Evolutionary conservation across 345 rosid species (phyloP), one percentile per base, ranked within the genome.

Genomic region (Conringia planisiliqua): DNA sequence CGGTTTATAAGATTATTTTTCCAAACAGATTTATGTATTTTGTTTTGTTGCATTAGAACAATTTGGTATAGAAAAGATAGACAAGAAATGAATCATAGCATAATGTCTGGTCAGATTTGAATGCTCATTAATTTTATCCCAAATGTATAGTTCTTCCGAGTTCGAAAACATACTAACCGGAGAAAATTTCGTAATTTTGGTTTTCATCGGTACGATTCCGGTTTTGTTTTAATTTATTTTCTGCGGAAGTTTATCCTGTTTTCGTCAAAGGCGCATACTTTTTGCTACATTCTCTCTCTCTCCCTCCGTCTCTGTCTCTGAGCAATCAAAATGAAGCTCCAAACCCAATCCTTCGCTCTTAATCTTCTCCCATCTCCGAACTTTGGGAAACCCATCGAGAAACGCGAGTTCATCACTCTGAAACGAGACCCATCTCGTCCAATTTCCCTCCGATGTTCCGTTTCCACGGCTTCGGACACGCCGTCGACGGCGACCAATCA

Each of bases 281-380:
- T 44, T 29, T 56, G 3, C 40, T 33, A 27, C 22, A 36, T 22
- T 44, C 57, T 77, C 55, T 66, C 48, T 32, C 56, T 40, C 55
- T 13, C 1, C 35, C 66, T 16, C 35, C 2, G n/a, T 30, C 55
- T 32, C 56, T 12, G 0, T 50, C 64, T 18, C 39, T 3, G 70
- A 24, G 59, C 64, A 70, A 54, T 10, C 72, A n/a, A 74, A 74
- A 92, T 90, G 90, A 84, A 81, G 73, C 89, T 89, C 61, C 91
- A 82, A 66, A 74, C 80, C 20, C 98, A 81, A 74, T 81, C 89
- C 43, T 73, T 83, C 61, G 71, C 85, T 32, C 71, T 81, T 71
- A 79, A 68, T 59, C 70, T 82, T 65, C 82, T 69, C 47, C 79
- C 80, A 57, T 84, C 79, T 14, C 73, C 74, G 3, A 60, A 56